These are phyloP conservation scores for Lignosus rhinocerotis DNA, from an alignment of 1,284 basidiomycete genomes.

Conservation along the genomic window DNA sequence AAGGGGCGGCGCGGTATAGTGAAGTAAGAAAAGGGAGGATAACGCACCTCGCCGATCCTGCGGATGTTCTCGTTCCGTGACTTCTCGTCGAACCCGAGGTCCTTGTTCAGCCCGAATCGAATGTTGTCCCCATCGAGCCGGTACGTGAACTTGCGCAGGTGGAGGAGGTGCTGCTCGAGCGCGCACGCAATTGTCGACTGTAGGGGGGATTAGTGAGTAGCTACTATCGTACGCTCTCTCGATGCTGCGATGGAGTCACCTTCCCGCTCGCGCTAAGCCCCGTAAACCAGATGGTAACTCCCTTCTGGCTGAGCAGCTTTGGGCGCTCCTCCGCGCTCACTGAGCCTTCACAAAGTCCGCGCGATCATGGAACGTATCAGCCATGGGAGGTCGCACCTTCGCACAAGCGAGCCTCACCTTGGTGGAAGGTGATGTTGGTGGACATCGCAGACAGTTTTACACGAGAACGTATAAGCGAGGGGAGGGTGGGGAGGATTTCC, in stretches of 20 bases:
- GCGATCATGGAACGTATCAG: background rate
- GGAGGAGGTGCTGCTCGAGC: constrained; percentile 93
- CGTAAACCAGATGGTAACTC: constrained; percentile 94
- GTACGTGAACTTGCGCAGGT: constrained; percentile 85
- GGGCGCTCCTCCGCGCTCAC: constrained; percentile 70
- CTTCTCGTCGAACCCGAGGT: constrained; percentile 94
- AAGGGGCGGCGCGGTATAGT: background rate
- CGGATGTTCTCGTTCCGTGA: constrained; percentile 98
- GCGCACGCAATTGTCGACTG: constrained; percentile 98
- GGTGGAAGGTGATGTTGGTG: constrained; percentile 87
- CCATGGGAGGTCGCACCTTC: background rate
- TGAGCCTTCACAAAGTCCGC: constrained; percentile 54
- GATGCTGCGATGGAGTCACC: constrained; percentile 41
- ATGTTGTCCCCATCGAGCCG: constrained; percentile 97
- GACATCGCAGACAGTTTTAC: constrained; percentile 51
- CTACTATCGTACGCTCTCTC: background rate
- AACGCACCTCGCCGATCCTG: constrained; percentile 87
- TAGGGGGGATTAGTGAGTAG: background rate
- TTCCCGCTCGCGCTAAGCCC: constrained; percentile 91
- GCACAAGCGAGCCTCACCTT: constrained; percentile 38
- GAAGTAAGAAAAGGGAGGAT: background rate
- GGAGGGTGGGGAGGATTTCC: background rate
- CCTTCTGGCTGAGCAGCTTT: constrained; percentile 73
- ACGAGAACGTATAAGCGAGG: background rate
- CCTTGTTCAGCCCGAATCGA: constrained; percentile 96